Evolutionary conservation across 2,329 filamentous ascomycete genomes (phyloP), one percentile per base, ranked within the genome.

Genomic region (Lecanosticta acicola): DNA sequence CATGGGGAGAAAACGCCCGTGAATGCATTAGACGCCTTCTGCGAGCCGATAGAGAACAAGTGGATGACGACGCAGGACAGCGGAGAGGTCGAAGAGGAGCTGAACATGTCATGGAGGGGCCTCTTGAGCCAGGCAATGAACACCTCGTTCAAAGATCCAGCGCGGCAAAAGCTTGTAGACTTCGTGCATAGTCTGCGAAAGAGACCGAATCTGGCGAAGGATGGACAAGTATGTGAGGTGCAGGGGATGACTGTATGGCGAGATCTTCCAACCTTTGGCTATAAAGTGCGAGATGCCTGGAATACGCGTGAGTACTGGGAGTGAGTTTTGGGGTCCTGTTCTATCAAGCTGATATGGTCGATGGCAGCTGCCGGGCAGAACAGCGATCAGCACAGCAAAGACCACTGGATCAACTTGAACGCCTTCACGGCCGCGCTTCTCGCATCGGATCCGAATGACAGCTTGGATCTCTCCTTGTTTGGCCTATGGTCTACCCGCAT

Each of bases 201-300:
- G 20, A 46, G 51, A 18, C 47, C 55, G 7, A 43, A 39, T 18
- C 29, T 59, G 17, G 33, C 54, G 42, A 50, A 44, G 36, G 51
- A 56, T 16, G 53, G 53, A 4, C 42, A 50, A 33, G 36, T 42
- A 35, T 56, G 55, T 35, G 42, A 51, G 19, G 51, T 62, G 24
- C 52, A 60, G 33, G 53, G 45, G 14, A 53, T 55, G 48, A 50
- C 40, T 1, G 49, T 63, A 2, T 63, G 60, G 60, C 48, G 42
- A 37, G 60, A 63, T 17, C 44, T 63, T 16, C 60, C 60, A 5
- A 43, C 57, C 7, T 58, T 64, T 32, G 60, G 61, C 2, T 56
- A 57, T 45, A 39, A 57, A 45, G 51, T 62, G 48, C 55, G 61
- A 33, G 60, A 64, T 41, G 56, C 54, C 2, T 64, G 60, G 61